Base-by-base conservation (phyloP, 495 filamentous ascomycete species). In the Viridothelium virens region DNA sequence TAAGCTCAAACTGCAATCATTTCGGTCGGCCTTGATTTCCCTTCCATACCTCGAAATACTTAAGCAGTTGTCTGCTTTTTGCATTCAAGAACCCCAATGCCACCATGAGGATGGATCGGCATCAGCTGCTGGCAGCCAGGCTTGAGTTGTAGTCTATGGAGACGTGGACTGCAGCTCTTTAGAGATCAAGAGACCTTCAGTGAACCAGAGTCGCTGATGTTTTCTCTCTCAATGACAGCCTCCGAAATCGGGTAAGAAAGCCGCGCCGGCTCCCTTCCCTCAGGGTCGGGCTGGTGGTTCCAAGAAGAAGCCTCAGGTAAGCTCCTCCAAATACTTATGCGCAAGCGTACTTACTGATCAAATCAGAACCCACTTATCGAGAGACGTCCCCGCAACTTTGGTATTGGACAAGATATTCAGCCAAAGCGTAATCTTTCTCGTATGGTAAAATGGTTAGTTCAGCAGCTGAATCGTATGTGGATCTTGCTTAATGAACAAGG, bases 361-460 rank as follows among this genome's bases (percentile, higher is more conserved):
- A 16, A 33, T 38, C 71, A 97, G 94, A 97, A 97, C 89, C 95
- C 94, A 75, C 92, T 99, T 77, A 88, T 97, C 83, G 95, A 97
- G 90, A 93, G 93, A 84, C 90, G 91, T 69, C 78, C 91, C 67
- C 90, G 91, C 77, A 99, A 99, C 90, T 99, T 87, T 84, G 95
- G 95, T 76, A 96, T 97, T 78, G 95, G 95, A 79, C 92, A 97
- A 85, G 93, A 94, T 80, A 91, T 97, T 83, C 95, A 99, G 84
- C 94, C 94, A 76, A 85, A 85, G 77, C 91, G 94, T 79, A 96
- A 97, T 84, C 87, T 99, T 66, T 92, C 91, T 73, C 95, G 95
- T 79, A 96, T 97, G 91, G 94, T 97, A 74, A 95, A 92, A 85
- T 99, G 95, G 95, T 93, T 89, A 92, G 82, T 96, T 95, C 83